phyloP scores from a whole-genome alignment of 345 rosid genomes.

The Citrus reticulata region DNA sequence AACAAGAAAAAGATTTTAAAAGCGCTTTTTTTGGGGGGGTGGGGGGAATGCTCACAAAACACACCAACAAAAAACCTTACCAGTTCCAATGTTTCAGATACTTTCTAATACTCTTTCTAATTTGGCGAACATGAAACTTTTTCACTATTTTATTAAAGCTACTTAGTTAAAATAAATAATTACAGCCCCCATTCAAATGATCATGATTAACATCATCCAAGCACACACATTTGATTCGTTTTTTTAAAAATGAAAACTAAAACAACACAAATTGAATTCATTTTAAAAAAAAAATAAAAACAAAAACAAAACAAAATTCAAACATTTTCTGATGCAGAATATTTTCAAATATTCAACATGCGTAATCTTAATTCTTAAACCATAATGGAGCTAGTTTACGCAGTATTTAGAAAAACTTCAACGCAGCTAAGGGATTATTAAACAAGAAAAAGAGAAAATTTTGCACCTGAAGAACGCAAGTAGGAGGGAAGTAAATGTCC shows the following conservation, averaged over 20 bases:
- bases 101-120: neutral
- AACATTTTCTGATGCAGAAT: neutral
- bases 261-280: too few relatives aligned
- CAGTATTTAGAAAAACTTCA: neutral
- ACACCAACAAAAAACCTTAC: neutral
- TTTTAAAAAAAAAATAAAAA: too few relatives aligned
- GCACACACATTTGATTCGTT: neutral
- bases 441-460: neutral
- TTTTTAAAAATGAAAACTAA: too few relatives aligned
- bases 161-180: neutral
- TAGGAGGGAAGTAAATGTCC: conserved; percentile 10
- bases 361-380: neutral
- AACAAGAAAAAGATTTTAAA: neutral
- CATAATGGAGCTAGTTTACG: neutral
- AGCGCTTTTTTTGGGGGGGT: too few relatives aligned
- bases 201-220: neutral
- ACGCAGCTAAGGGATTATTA: neutral
- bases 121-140: neutral
- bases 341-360: neutral
- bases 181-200: neutral
- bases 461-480: conserved; percentile 1
- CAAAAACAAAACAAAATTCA: too few relatives aligned
- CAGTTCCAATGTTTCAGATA: neutral
- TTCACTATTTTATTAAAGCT: neutral
- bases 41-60: neutral